phyloP scores from a whole-genome alignment of 805 yeast genomes.

The Ogataea angusta region DNA sequence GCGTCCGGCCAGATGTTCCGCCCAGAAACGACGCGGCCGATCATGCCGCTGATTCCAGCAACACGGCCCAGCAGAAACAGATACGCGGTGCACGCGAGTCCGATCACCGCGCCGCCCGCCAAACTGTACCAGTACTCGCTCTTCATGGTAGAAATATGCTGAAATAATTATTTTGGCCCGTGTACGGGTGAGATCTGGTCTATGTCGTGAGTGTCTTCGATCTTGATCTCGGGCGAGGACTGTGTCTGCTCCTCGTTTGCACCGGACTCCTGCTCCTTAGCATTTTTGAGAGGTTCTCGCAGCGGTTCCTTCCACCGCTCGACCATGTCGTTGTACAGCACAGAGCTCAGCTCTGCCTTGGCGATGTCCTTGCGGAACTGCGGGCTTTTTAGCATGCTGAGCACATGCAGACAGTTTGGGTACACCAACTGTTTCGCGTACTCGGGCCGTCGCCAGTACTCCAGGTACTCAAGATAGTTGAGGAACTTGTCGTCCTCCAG shows the following conservation, averaged over 20 bases:
- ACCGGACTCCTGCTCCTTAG: background rate
- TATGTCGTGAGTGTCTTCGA: background rate
- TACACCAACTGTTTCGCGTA: slow-evolving; percentile 69
- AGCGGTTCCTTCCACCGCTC: slow-evolving; percentile 57
- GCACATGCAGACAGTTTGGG: slow-evolving; percentile 84
- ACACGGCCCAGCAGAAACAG: background rate
- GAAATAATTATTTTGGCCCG: background rate
- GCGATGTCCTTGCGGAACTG: slow-evolving; percentile 54
- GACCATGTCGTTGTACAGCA: slow-evolving; percentile 73
- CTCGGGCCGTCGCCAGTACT: slow-evolving; percentile 78
- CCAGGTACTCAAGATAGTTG: slow-evolving; percentile 73
- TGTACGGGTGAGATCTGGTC: background rate
- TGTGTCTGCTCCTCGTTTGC: background rate
- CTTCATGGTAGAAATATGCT: background rate
- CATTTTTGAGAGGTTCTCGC: slow-evolving; percentile 1
- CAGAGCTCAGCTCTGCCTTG: slow-evolving; percentile 54
- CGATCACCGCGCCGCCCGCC: background rate
- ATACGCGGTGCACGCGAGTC: background rate
- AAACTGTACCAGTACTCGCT: background rate
- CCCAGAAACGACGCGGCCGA: background rate
- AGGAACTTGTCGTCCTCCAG: slow-evolving; percentile 70
- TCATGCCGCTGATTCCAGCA: background rate
- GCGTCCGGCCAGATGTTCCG: background rate
- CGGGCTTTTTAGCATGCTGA: slow-evolving; percentile 56
- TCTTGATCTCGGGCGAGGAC: background rate